phyloP scores from a whole-genome alignment of 208 protist genomes.

The Borovskyia barvae region DNA sequence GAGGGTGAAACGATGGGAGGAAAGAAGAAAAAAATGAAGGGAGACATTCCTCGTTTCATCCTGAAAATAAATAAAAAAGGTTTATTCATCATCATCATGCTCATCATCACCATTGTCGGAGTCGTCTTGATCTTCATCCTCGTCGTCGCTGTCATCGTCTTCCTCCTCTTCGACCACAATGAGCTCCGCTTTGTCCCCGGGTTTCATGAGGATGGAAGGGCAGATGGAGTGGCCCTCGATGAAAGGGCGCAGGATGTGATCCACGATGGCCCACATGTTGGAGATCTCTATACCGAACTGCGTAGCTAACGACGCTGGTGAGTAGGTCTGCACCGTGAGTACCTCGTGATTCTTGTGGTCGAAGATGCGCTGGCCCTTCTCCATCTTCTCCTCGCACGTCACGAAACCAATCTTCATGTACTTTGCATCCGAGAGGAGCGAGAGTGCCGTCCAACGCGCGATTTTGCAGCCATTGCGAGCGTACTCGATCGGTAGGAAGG shows the following conservation, averaged over 20 bases:
- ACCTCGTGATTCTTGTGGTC: constrained; percentile 57
- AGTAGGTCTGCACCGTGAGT: constrained; percentile 58
- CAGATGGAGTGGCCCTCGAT: constrained; percentile 42
- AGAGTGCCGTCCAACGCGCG: constrained; percentile 83
- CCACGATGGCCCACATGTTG: constrained; percentile 82
- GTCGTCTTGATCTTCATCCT: constrained; percentile 63
- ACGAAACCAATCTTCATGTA: constrained; percentile 87
- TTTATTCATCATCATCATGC: constrained; percentile 52
- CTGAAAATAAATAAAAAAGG: too few species aligned
- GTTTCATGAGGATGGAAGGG: constrained; percentile 66
- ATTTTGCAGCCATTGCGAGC: constrained; percentile 75
- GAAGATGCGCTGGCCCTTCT: constrained; percentile 26
- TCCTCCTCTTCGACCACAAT: constrained; percentile 50
- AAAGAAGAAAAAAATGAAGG: not conserved
- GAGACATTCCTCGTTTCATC: not conserved
- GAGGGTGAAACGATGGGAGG: too few species aligned
- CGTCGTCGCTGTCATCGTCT: constrained; percentile 75
- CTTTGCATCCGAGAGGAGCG: constrained; percentile 58
- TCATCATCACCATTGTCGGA: constrained; percentile 48
- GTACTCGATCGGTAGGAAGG: constrained; percentile 63
- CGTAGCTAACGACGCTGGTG: constrained; percentile 41
- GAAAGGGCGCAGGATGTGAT: constrained; percentile 66
- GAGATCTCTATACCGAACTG: constrained; percentile 65
- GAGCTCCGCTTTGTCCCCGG: constrained; percentile 41
- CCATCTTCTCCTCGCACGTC: constrained; percentile 40